Evolutionary conservation across 768 basidiomycete genomes (phyloP).

Genomic region (Paxillus involutus): DNA sequence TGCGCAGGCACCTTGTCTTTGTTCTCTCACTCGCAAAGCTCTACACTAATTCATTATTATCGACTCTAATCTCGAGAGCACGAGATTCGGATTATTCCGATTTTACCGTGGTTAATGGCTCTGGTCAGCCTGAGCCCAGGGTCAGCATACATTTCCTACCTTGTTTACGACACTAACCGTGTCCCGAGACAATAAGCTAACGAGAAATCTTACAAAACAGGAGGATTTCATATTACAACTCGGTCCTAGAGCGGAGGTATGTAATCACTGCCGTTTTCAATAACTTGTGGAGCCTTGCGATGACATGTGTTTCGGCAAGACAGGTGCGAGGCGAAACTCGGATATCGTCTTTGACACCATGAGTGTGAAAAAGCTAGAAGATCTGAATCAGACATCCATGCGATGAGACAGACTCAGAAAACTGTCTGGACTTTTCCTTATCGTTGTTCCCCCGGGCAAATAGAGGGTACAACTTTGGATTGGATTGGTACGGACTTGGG

Average conservation of each 20-base stretch:
- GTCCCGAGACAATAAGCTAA: conserved; percentile 6
- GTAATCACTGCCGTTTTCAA: not conserved
- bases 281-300: not conserved
- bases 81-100: conserved; percentile 16
- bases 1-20: conserved; percentile 28
- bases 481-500: not conserved
- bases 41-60: conserved; percentile 36
- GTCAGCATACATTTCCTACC: conserved; percentile 11
- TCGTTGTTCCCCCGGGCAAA: not conserved
- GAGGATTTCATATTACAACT: conserved; percentile 9
- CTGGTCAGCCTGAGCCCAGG: conserved; percentile 17
- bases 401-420: not conserved
- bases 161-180: not conserved
- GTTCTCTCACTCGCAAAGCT: conserved; percentile 34
- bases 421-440: not conserved
- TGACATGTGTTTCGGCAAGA: conserved; percentile 5
- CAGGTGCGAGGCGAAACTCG: conserved; percentile 9
- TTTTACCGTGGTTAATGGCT: conserved; percentile 23
- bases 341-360: conserved; percentile 21
- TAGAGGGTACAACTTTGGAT: not conserved
- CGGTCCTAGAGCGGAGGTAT: conserved; percentile 12
- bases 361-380: conserved; percentile 12
- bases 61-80: conserved; percentile 31
- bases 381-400: conserved; percentile 8
- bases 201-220: conserved; percentile 5